phyloP scores from a whole-genome alignment of 2,329 filamentous ascomycete species.

The Clonostachys rhizophaga region DNA sequence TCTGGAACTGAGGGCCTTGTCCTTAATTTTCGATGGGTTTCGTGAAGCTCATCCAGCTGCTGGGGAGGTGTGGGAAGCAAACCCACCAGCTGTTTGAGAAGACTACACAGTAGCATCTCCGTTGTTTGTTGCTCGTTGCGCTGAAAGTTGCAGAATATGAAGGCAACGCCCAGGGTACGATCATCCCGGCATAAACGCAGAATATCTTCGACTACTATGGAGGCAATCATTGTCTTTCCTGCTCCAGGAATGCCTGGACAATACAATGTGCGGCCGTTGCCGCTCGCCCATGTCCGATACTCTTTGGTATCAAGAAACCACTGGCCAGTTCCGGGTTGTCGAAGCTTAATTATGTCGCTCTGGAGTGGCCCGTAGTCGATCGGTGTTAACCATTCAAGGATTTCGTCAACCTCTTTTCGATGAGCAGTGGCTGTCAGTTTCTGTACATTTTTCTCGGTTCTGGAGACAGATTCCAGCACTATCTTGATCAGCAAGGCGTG shows the following conservation, averaged over 20 bases:
- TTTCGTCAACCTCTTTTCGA: constrained; percentile 6
- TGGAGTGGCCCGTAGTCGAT: constrained; percentile 32
- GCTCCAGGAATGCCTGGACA: constrained; percentile 42
- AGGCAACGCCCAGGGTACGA: constrained; percentile 28
- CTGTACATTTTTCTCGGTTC: background rate
- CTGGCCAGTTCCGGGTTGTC: constrained; percentile 32
- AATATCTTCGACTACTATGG: constrained; percentile 30
- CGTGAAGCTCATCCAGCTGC: constrained; percentile 17
- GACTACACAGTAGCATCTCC: constrained; percentile 17
- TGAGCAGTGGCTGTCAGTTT: background rate
- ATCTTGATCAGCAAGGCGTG: no score
- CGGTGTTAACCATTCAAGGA: constrained; percentile 31
- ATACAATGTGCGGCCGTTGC: constrained; percentile 25
- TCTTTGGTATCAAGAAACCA: constrained; percentile 37
- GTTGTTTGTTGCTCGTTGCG: constrained; percentile 26
- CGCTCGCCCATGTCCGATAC: constrained; percentile 22
- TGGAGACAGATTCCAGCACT: no score
- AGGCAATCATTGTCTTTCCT: constrained; percentile 40
- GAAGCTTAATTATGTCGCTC: constrained; percentile 23
- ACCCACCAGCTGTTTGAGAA: constrained; percentile 30
- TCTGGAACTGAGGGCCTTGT: constrained; percentile 2
- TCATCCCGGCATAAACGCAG: constrained; percentile 16
- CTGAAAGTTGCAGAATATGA: constrained; percentile 37
- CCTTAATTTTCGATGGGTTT: constrained; percentile 5
- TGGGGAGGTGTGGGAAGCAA: constrained; percentile 12